Percentiles rank a stretch among this genome's conserved stretches.
Evolutionary conservation across 2,329 filamentous ascomycete species (phyloP).

Genomic region (Colletotrichum sp.): DNA sequence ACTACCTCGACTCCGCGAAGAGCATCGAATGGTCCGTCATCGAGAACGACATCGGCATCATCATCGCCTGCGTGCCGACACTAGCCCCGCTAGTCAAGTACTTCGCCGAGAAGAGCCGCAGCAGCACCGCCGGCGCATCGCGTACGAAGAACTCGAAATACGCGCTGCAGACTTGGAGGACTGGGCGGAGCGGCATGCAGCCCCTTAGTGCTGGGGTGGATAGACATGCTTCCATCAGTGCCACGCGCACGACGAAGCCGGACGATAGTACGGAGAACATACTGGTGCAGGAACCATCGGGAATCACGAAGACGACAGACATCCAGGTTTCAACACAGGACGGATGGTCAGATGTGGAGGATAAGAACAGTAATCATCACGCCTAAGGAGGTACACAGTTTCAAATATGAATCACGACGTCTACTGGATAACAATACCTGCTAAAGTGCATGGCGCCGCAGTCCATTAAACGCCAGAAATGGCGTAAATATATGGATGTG

Average conservation of each 20-base stretch:
- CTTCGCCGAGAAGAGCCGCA: conserved; percentile 32
- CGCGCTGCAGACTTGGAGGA: conserved; percentile 29
- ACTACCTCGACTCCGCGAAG: conserved; percentile 47
- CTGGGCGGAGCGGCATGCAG: conserved; percentile 22
- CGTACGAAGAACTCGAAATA: conserved; percentile 22
- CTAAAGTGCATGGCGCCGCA: too few relatives aligned
- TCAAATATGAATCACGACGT: too few relatives aligned
- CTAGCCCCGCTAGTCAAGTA: conserved; percentile 46
- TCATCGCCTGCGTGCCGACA: conserved; percentile 45
- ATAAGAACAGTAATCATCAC: neutral
- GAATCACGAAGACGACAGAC: neutral
- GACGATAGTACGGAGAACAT: conserved; percentile 16
- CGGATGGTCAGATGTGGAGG: neutral
- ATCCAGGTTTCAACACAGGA: neutral
- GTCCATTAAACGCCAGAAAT: too few relatives aligned
- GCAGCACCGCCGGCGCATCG: conserved; percentile 2
- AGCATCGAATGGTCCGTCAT: conserved; percentile 50
- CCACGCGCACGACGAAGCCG: neutral
- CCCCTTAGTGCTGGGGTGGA: conserved; percentile 14
- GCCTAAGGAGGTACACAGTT: too few relatives aligned
- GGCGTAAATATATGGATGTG: too few relatives aligned
- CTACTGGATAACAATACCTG: too few relatives aligned
- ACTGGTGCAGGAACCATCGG: neutral
- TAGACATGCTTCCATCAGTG: neutral
- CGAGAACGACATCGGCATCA: conserved; percentile 49